A percentile compares a stretch with the other conserved stretches of the same genome.
Conservation (phyloP, 495 filamentous ascomycete species). For the Clavariopsis aquatica region DNA sequence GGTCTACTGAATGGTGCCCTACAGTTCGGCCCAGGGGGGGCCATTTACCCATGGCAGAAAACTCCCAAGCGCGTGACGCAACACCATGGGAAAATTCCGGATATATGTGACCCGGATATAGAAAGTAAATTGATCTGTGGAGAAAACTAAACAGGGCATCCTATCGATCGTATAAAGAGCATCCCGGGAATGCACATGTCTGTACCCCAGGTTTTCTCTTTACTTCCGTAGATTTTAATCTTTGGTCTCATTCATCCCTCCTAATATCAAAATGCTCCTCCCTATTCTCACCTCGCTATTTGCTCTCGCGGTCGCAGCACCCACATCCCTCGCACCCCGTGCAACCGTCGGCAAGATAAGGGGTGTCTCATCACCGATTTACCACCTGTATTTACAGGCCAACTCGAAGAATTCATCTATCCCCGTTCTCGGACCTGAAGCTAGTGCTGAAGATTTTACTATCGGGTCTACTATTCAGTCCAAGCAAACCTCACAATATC, state of each 20-base stretch:
- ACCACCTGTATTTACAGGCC: constrained; percentile 51
- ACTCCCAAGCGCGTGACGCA: constrained; percentile 1
- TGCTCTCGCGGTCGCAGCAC: not conserved
- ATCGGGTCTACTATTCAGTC: constrained; percentile 53
- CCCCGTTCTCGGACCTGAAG: constrained; percentile 53
- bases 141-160: not conserved
- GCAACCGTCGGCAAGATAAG: constrained; percentile 44
- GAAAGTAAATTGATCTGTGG: not conserved
- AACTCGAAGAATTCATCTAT: constrained; percentile 44
- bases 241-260: not conserved
- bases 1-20: no score
- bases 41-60: not conserved
- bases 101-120: constrained; percentile 17
- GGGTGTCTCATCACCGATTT: constrained; percentile 48
- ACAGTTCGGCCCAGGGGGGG: not conserved
- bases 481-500: constrained; percentile 48
- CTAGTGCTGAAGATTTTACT: constrained; percentile 49
- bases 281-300: constrained; percentile 8
- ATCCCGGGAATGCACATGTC: not conserved
- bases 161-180: constrained; percentile 16
- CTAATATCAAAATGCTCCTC: not conserved
- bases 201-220: not conserved
- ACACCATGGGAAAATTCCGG: constrained; percentile 7
- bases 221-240: no score
- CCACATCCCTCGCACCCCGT: not conserved